phyloP scores from a whole-genome alignment of 345 rosid genomes.

The Brassica carinata region DNA sequence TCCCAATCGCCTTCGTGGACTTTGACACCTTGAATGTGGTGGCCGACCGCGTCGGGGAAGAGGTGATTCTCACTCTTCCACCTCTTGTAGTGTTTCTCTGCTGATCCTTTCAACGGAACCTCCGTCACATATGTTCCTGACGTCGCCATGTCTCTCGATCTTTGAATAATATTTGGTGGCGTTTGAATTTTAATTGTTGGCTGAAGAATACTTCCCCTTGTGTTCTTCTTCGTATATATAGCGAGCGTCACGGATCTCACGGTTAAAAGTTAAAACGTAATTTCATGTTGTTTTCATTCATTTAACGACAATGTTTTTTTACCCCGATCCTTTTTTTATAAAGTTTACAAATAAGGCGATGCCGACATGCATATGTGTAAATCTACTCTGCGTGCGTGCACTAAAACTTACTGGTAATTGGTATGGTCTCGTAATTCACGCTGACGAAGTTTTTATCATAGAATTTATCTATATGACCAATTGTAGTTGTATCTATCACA shows the following conservation, averaged over 20 bases:
- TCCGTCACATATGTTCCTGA: too few relatives aligned
- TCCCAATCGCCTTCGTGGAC: too few relatives aligned
- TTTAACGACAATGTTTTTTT: not conserved
- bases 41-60: too few relatives aligned
- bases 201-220: too few relatives aligned
- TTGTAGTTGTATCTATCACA: not conserved
- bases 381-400: not conserved
- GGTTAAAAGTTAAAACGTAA: not conserved
- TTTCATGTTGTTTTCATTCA: not conserved
- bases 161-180: too few relatives aligned
- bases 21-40: too few relatives aligned
- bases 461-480: not conserved
- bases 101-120: too few relatives aligned
- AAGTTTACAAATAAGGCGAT: not conserved
- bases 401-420: not conserved
- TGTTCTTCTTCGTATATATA: too few relatives aligned
- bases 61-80: too few relatives aligned
- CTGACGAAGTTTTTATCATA: conserved; percentile 1
- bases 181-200: too few relatives aligned
- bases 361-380: not conserved
- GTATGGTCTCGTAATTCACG: not conserved
- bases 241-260: not conserved
- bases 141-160: too few relatives aligned
- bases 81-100: too few relatives aligned
- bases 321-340: not conserved